Conservation (phyloP, 352 stramenopile genomes). For the Phytophthora sp. region DNA sequence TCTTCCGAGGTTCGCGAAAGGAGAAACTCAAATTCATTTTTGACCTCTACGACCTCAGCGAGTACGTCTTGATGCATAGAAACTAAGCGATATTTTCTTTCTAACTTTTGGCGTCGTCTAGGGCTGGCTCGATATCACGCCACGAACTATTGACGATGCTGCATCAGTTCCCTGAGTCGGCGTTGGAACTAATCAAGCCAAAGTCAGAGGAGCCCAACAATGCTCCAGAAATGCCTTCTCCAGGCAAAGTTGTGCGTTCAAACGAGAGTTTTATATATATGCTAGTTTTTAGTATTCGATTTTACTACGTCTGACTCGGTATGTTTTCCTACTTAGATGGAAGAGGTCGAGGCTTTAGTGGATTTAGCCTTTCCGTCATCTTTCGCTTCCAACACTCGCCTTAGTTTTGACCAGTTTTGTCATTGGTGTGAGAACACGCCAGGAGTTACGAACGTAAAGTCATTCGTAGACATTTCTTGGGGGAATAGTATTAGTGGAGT, state of each 20-base stretch:
- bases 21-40: conserved; percentile 95
- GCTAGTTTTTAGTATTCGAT: background rate
- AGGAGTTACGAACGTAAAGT: conserved; percentile 71
- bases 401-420: conserved; percentile 90
- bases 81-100: too few relatives aligned
- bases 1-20: conserved; percentile 83
- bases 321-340: conserved; percentile 39
- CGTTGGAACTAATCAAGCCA: conserved; percentile 62
- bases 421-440: conserved; percentile 86
- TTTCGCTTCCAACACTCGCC: conserved; percentile 49
- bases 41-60: conserved; percentile 91
- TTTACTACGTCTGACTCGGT: background rate
- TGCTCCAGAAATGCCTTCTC: conserved; percentile 15
- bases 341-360: conserved; percentile 86
- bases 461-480: too few relatives aligned
- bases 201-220: conserved; percentile 30
- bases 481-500: too few relatives aligned
- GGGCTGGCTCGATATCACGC: conserved; percentile 86
- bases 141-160: conserved; percentile 88
- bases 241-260: conserved; percentile 34
- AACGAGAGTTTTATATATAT: too few relatives aligned
- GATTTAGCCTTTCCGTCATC: conserved; percentile 70
- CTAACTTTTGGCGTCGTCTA: conserved; percentile 28
- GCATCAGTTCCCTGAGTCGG: conserved; percentile 81
- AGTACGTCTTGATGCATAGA: too few relatives aligned